A percentile compares a stretch with the other conserved stretches of the same genome.
Evolutionary conservation across 345 rosid genomes (phyloP).

Genomic region (Aethionema arabicum): DNA sequence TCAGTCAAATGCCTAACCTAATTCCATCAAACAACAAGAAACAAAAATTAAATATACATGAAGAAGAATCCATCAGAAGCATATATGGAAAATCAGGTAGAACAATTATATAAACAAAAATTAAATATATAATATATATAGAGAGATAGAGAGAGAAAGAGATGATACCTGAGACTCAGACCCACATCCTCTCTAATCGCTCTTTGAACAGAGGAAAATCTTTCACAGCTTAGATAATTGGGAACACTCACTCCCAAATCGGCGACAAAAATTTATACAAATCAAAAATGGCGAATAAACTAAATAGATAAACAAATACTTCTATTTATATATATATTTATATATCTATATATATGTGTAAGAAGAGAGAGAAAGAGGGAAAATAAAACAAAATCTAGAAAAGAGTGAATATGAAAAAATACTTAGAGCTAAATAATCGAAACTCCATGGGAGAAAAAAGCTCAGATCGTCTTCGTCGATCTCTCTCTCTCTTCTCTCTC

Average conservation of each 20-base stretch:
- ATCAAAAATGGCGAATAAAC: neutral
- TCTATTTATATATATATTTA: no score
- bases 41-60: neutral
- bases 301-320: neutral
- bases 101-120: neutral
- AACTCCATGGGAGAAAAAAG: constrained; percentile 36
- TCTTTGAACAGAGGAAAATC: constrained; percentile 38
- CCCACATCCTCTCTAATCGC: constrained; percentile 67
- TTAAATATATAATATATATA: neutral
- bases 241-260: constrained; percentile 41
- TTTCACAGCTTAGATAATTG: constrained; percentile 13
- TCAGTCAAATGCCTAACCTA: constrained; percentile 26
- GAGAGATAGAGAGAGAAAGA: constrained; percentile 8
- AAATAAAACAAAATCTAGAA: constrained; percentile 21
- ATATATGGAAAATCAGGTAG: constrained; percentile 5
- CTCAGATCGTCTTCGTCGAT: constrained; percentile 68
- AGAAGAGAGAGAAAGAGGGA: constrained; percentile 16
- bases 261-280: constrained; percentile 34
- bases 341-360: no score
- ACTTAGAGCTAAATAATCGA: constrained; percentile 29
- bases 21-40: constrained; percentile 3
- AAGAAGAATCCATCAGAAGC: neutral
- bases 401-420: constrained; percentile 23
- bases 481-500: constrained; percentile 35
- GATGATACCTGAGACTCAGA: constrained; percentile 77